A percentile compares a stretch with the other conserved stretches of the same genome.
Conservation (phyloP, 495 filamentous ascomycete genomes). For the Penicillium samsonianum region DNA sequence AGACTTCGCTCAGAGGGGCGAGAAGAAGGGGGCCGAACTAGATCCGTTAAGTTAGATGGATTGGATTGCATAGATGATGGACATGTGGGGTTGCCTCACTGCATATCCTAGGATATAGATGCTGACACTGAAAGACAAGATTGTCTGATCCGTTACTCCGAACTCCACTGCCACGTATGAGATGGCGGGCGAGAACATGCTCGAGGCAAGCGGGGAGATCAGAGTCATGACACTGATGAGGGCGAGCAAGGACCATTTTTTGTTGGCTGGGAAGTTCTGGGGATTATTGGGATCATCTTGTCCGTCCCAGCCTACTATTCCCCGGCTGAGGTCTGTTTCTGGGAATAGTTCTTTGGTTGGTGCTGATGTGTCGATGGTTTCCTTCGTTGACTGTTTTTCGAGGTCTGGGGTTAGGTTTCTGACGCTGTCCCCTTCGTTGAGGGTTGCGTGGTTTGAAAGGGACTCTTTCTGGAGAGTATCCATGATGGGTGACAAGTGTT, state of each 20-base stretch:
- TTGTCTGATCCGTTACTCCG: constrained; percentile 52
- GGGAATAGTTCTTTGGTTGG: constrained; percentile 18
- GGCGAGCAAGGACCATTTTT: constrained; percentile 41
- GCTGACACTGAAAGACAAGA: constrained; percentile 54
- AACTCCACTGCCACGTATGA: constrained; percentile 57
- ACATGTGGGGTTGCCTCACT: constrained; percentile 28
- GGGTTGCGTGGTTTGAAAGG: background rate
- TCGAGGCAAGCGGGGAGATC: constrained; percentile 55
- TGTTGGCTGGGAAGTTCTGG: constrained; percentile 57
- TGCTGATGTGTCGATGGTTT: background rate
- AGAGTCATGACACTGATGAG: constrained; percentile 50
- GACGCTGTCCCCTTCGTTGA: background rate
- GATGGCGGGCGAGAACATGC: constrained; percentile 72
- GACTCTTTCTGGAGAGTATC: constrained; percentile 1
- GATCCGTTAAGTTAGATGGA: constrained; percentile 2
- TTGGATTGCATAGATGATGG: background rate
- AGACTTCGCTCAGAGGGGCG: constrained; percentile 54
- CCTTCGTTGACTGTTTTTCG: constrained; percentile 8
- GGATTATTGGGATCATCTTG: constrained; percentile 70
- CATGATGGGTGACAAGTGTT: background rate
- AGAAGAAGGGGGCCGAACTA: constrained; percentile 46
- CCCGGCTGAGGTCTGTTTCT: constrained; percentile 28
- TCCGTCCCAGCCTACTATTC: constrained; percentile 47
- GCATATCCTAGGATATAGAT: constrained; percentile 63
- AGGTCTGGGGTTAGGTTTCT: background rate